Base-by-base conservation (phyloP, 257 asterid species). In the Lantana camara region DNA sequence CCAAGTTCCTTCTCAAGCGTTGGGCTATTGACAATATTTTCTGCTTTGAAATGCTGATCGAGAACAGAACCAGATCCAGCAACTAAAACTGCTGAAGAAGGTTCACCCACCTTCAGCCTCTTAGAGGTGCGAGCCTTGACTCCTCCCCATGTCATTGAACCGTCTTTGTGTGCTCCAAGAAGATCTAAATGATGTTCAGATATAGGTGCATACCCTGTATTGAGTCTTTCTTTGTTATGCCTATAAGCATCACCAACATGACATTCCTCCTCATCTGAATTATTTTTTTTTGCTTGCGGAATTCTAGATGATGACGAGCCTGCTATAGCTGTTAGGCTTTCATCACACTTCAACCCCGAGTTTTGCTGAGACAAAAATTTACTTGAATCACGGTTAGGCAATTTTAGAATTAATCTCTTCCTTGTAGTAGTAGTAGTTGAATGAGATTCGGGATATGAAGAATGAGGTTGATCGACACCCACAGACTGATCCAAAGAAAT, bases 141-240 rank as follows among this genome's bases (percentile, higher is more conserved):
- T 62, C 97, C 97, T 71, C 96, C 97, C 97, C 97, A 93, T 63
- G 85, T 78, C 65, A 83, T 75, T 59, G 84, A 69, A 48, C 92
- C 81, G 66, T 80, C 80, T 73, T 88, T 84, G 74, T 75, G 75
- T 60, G 89, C 91, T 77, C 83, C 91, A 71, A 83, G 95, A 76
- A 90, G 87, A 67, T 80, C 96, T 41, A 79, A 72, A 66, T 63
- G 79, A 47, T 61, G 63, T 59, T 75, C 76, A 57, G 51, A n/a
- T n/a, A n/a, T 75, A 62, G 70, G 42, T 38, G 79, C 73, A 38
- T 45, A 77, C 34, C 52, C 76, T 29, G 15, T 30, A 57, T 76
- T 77, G 74, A 80, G 68, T 64, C 70, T 71, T 56, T 71, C 83
- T 44, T 63, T 74, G 69, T 50, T 66, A 69, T 73, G 77, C 61